Percentiles rank a stretch among this genome's conserved stretches.
Evolutionary conservation across 1,284 basidiomycete genomes (phyloP).

Genomic region (Laetiporus sulphureus): DNA sequence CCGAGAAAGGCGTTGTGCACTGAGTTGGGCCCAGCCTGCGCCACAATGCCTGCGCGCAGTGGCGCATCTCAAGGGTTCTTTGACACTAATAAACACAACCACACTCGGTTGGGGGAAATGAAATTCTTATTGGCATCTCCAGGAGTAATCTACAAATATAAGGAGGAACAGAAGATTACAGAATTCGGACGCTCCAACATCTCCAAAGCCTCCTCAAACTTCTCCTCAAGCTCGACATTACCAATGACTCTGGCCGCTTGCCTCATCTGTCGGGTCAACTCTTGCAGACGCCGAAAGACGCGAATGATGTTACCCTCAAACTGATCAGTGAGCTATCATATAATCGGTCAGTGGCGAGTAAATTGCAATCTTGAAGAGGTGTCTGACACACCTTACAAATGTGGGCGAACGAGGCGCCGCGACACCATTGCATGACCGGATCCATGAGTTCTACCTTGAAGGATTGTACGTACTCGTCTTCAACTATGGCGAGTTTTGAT

Average conservation of each 20-base stretch:
- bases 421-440: slow-evolving; percentile 94
- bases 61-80: no score
- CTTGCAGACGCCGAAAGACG: slow-evolving; percentile 89
- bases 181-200: slow-evolving; percentile 90
- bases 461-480: slow-evolving; percentile 91
- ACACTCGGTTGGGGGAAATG: no score
- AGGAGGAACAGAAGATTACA: slow-evolving; percentile 89
- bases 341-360: neutral
- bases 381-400: slow-evolving; percentile 78
- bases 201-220: slow-evolving; percentile 83
- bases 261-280: slow-evolving; percentile 93
- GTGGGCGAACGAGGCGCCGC: slow-evolving; percentile 93
- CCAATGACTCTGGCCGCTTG: slow-evolving; percentile 95
- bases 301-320: slow-evolving; percentile 96
- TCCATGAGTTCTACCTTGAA: slow-evolving; percentile 99
- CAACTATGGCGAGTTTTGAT: slow-evolving; percentile 81
- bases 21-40: no score
- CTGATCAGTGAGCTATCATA: slow-evolving; percentile 78
- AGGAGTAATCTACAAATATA: slow-evolving; percentile 65
- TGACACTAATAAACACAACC: no score
- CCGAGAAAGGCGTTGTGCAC: no score
- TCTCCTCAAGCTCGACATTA: slow-evolving; percentile 87
- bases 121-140: no score
- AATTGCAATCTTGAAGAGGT: neutral
- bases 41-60: no score